Evolutionary conservation across 2,329 filamentous ascomycete species (phyloP), one percentile per base, ranked within the genome.

Genomic region (Botrytis squamosa): DNA sequence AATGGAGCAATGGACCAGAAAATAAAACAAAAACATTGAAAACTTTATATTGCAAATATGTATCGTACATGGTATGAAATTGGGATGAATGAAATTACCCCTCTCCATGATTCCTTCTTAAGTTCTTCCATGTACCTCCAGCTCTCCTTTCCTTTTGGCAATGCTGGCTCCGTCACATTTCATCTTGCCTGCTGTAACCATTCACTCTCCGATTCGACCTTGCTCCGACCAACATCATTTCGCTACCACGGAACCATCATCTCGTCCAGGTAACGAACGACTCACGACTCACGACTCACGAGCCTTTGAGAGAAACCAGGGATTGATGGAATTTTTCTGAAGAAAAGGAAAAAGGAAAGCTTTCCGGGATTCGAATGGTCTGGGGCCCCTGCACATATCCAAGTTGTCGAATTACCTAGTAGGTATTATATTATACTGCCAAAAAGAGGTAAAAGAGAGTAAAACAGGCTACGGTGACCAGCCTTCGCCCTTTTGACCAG

Each of bases 401-500:
- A 57, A 52, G 29, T 36, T 16, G 25, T 29, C 40, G 64, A 67
- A 67, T 57, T 33, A 33, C 33, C 33, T 33, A 33, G 33, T 33
- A n/a, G n/a, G n/a, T n/a, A n/a, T n/a, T n/a, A n/a, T n/a, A 33
- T 33, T 57, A 7, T 57, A 29, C 52, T 57, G 52, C 52, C 52
- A 57, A 57, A 29, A 29, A 29, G 52, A 57, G 52, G 52, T 18
- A 57, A 9, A 29, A 57, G 52, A 57, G 52, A 33, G 52, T 33
- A 57, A 57, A 57, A 57, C n/a, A 57, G 36, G 67, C 65, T 72
- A 72, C 63, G 52, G 63, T 60, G 52, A 72, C 71, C 71, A 72
- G 71, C 71, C 71, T 68, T 69, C 66, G 44, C n/a, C 52, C 59
- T 72, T 60, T 71, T 62, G 64, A 60, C 71, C 71, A 72, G 71